phyloP scores from a whole-genome alignment of 768 basidiomycete genomes.

The Trametes sanguinea region DNA sequence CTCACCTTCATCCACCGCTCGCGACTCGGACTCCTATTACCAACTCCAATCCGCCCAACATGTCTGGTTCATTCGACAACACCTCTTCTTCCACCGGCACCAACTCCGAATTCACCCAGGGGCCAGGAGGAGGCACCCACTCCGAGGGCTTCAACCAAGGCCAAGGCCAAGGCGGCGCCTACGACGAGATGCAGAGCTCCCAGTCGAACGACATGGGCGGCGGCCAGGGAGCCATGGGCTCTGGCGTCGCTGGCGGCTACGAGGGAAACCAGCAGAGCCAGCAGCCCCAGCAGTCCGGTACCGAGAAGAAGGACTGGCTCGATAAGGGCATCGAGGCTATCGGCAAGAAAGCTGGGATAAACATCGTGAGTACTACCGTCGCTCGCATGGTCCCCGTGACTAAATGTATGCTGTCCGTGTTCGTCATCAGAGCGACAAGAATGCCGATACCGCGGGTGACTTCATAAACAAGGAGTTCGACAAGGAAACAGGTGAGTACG shows the following conservation, averaged over 20 bases:
- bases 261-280: conserved; percentile 10
- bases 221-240: conserved; percentile 29
- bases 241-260: conserved; percentile 31
- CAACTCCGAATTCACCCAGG: conserved; percentile 21
- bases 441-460: conserved; percentile 32
- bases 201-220: conserved; percentile 28
- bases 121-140: conserved; percentile 17
- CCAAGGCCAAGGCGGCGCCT: conserved; percentile 22
- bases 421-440: conserved; percentile 26
- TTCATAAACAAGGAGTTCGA: conserved; percentile 30
- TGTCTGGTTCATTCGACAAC: conserved; percentile 16
- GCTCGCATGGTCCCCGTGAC: too few relatives aligned
- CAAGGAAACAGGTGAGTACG: conserved; percentile 22
- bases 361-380: conserved; percentile 21
- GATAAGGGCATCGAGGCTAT: conserved; percentile 29
- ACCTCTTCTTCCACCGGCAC: conserved; percentile 14
- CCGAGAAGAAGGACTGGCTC: conserved; percentile 33
- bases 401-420: background rate
- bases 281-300: conserved; percentile 4
- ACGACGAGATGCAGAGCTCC: conserved; percentile 25
- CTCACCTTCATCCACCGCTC: background rate
- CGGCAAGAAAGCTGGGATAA: conserved; percentile 30
- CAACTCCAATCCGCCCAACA: conserved; percentile 7
- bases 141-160: conserved; percentile 26
- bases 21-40: background rate